A percentile compares a stretch with the other conserved stretches of the same genome.
Conservation (phyloP, 345 rosid species). For the Hibiscus tridactylites region DNA sequence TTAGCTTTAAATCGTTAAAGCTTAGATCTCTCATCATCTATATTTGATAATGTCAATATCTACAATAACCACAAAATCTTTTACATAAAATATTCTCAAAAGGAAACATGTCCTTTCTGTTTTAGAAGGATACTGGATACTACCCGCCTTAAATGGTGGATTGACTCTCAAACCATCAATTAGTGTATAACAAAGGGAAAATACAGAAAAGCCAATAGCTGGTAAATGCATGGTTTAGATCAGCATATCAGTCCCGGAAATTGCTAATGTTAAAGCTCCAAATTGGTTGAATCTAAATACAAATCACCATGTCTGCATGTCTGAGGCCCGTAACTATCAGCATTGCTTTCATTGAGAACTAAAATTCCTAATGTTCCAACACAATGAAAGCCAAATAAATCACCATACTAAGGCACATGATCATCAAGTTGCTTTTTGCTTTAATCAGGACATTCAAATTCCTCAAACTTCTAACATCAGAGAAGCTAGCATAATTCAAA, state of each 20-base stretch:
- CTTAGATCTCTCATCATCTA: neutral
- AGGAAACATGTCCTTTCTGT: neutral
- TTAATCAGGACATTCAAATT: neutral
- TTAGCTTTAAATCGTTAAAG: neutral
- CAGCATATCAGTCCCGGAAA: neutral
- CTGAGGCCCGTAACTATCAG: neutral
- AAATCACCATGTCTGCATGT: neutral
- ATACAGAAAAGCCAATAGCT: neutral
- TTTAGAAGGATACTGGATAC: neutral
- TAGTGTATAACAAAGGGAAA: neutral
- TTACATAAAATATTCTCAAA: neutral
- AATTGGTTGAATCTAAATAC: neutral
- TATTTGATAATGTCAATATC: neutral
- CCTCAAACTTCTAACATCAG: no score
- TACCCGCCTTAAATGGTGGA: neutral
- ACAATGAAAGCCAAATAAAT: neutral
- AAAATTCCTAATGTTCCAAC: neutral
- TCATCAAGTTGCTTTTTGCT: neutral
- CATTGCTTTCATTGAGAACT: neutral
- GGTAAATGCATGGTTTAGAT: neutral
- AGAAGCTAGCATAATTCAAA: no score
- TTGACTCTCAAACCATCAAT: neutral
- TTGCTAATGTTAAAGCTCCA: neutral
- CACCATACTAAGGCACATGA: neutral
- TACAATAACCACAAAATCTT: neutral